phyloP scores from a whole-genome alignment of 768 basidiomycete species.

The Lentinula sp. region DNA sequence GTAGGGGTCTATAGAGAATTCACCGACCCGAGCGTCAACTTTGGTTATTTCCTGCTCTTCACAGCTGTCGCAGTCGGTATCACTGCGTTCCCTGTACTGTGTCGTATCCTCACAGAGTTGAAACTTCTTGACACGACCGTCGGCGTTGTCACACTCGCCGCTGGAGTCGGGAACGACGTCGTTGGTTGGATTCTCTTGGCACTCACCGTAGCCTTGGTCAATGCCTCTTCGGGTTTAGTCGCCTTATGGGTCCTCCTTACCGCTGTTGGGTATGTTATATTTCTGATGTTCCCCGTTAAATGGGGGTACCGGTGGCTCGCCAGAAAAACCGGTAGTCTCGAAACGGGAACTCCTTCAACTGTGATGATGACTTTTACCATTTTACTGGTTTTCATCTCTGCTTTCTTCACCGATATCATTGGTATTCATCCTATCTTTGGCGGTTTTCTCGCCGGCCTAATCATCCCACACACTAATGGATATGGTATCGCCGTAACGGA shows the following conservation, averaged over 20 bases:
- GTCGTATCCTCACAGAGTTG: slow-evolving; percentile 78
- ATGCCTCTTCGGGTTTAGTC: slow-evolving; percentile 64
- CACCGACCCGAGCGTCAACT: slow-evolving; percentile 47
- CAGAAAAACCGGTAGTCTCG: slow-evolving; percentile 61
- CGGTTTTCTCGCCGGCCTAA: slow-evolving; percentile 76
- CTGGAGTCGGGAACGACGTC: slow-evolving; percentile 74
- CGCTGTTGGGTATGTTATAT: slow-evolving; percentile 55
- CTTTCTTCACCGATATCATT: slow-evolving; percentile 85
- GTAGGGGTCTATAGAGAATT: slow-evolving; percentile 74
- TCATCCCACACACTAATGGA: slow-evolving; percentile 79
- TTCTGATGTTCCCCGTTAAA: slow-evolving; percentile 60
- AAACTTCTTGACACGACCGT: slow-evolving; percentile 81
- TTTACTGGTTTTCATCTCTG: slow-evolving; percentile 65
- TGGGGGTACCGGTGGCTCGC: slow-evolving; percentile 66
- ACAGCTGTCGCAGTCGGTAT: slow-evolving; percentile 78
- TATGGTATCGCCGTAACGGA: slow-evolving; percentile 77
- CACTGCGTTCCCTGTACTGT: slow-evolving; percentile 78
- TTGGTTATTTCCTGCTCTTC: slow-evolving; percentile 83
- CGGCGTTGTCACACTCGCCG: slow-evolving; percentile 76
- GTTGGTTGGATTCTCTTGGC: slow-evolving; percentile 85
- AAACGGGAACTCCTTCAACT: slow-evolving; percentile 64
- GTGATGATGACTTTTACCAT: slow-evolving; percentile 77
- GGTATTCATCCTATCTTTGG: slow-evolving; percentile 70
- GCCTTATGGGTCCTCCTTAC: slow-evolving; percentile 79
- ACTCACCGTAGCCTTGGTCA: slow-evolving; percentile 77